phyloP scores from a whole-genome alignment of 2,329 filamentous ascomycete genomes.

The Ophiognomonia clavigignenti-juglandacearum region DNA sequence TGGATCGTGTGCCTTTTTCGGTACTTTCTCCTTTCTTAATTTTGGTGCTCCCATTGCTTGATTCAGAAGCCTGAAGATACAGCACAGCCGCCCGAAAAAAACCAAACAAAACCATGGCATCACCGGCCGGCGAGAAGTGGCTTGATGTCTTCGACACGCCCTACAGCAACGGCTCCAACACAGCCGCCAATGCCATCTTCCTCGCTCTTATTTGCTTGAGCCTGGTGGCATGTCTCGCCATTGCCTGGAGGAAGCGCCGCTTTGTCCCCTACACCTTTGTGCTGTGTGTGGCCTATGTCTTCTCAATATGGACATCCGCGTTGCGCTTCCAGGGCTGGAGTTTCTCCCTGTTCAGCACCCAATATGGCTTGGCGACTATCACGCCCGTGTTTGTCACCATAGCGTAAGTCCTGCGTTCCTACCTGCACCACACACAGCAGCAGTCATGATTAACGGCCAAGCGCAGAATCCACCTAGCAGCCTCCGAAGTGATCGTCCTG shows the following conservation, averaged over 20 bases:
- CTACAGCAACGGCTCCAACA: conserved; percentile 9
- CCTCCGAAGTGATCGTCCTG: conserved; percentile 21
- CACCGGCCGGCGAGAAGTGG: background rate
- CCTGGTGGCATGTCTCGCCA: conserved; percentile 7
- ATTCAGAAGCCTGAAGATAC: no score
- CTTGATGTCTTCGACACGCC: conserved; percentile 14
- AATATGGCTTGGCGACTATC: conserved; percentile 18
- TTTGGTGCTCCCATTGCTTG: no score
- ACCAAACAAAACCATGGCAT: background rate
- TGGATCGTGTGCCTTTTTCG: background rate
- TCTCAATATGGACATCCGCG: conserved; percentile 8
- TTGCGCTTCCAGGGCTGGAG: conserved; percentile 10
- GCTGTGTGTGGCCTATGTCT: conserved; percentile 9
- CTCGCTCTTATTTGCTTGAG: conserved; percentile 8
- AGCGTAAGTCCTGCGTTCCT: conserved; percentile 17
- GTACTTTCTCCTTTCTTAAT: background rate
- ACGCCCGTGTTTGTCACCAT: conserved; percentile 25
- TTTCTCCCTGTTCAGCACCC: conserved; percentile 3
- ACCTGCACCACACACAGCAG: no score
- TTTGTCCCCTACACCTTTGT: conserved; percentile 9
- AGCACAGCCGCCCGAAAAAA: no score
- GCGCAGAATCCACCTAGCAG: conserved; percentile 24
- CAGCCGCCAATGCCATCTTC: conserved; percentile 7
- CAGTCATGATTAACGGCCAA: no score
- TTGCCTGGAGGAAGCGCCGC: conserved; percentile 8